Evolutionary conservation across 73 alveolate species (phyloP), one percentile per base, ranked within the genome.

Genomic region (Halteria grandinella): DNA sequence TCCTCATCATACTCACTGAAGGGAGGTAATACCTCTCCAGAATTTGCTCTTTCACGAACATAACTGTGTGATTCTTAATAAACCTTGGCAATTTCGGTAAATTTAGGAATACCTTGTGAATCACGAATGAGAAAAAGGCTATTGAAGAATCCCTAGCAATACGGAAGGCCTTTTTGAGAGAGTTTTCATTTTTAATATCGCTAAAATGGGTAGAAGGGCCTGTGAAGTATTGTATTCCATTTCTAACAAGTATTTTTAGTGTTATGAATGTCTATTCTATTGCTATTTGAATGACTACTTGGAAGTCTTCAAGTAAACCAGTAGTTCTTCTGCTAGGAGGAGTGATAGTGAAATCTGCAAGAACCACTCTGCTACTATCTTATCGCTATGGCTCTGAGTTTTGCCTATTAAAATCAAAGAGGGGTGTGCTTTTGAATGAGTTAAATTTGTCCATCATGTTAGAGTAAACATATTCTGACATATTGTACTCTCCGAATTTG

Each of bases 231-330:
- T n/a, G n/a, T n/a, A 48, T 6, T 10, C 74, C 69, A 29, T 43
- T 28, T 55, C 57, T 73, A 10, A 49, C 71, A 31, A 55, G 17
- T 1, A 73, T 40, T 17, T 63, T 32, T 52, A 53, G 31, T n/a
- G 71, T 73, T 8, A 73, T 27, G 51, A 52, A 73, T 20, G 47
- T 37, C 14, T 73, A 34, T 21, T 73, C 85, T 17, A 73, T 20
- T 5, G 64, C 52, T 14, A 73, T 51, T 36, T 73, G 44, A 25
- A 73, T 55, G 34, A 73, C 57, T 5, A 73, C 39, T 37, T 73
- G 51, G 25, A 63, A 17, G 28, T 73, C 85, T 39, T 73, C 85
- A 3, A 73, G 43, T 25, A 73, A 53, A 1, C 85, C 85, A 20
- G 70, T 73, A 7, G 85, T 73, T 24, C 32, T 29, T 14, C 40